Percentiles rank a stretch among this genome's conserved stretches.
These are phyloP conservation scores for Moesziomyces parantarcticus DNA, from an alignment of 1,284 basidiomycete species.

Conservation along the genomic window DNA sequence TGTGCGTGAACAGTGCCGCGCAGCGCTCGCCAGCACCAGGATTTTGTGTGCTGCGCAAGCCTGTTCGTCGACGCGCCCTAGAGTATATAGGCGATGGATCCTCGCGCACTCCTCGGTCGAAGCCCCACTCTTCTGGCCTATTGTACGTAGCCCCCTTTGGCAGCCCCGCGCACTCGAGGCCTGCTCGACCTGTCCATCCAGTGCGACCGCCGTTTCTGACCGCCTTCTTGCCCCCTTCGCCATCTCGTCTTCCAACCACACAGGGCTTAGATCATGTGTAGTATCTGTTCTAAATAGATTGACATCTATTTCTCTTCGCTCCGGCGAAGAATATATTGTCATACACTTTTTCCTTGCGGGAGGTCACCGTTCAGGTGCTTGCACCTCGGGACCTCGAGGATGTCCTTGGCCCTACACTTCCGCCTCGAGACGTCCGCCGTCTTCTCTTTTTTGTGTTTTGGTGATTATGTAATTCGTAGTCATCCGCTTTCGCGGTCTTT, in stretches of 20 bases:
- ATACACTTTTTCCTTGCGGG: slow-evolving; percentile 53
- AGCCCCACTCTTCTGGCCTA: slow-evolving; percentile 52
- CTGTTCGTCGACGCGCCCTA: neutral
- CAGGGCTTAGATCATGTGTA: slow-evolving; percentile 63
- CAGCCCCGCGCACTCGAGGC: slow-evolving; percentile 1
- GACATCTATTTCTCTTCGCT: slow-evolving; percentile 56
- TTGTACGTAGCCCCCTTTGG: slow-evolving; percentile 45
- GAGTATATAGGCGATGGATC: slow-evolving; percentile 35
- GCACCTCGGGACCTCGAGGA: slow-evolving; percentile 46
- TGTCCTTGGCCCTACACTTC: slow-evolving; percentile 59
- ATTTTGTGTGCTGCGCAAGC: slow-evolving; percentile 2
- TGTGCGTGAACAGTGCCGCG: neutral
- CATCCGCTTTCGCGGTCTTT: neutral
- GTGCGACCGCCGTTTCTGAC: slow-evolving; percentile 12
- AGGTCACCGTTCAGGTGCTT: slow-evolving; percentile 47
- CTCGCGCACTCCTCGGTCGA: slow-evolving; percentile 17
- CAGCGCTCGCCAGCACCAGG: slow-evolving; percentile 4
- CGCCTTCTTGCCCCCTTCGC: slow-evolving; percentile 1
- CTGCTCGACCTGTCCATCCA: neutral
- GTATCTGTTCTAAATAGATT: slow-evolving; percentile 63
- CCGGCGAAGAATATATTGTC: slow-evolving; percentile 50
- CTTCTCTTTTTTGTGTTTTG: slow-evolving; percentile 22
- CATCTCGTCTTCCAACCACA: slow-evolving; percentile 12
- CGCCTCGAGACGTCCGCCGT: slow-evolving; percentile 53
- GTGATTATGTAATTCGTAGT: slow-evolving; percentile 40